Base-by-base conservation (phyloP, 106 monocot genomes). In the Platanthera zijinensis region DNA sequence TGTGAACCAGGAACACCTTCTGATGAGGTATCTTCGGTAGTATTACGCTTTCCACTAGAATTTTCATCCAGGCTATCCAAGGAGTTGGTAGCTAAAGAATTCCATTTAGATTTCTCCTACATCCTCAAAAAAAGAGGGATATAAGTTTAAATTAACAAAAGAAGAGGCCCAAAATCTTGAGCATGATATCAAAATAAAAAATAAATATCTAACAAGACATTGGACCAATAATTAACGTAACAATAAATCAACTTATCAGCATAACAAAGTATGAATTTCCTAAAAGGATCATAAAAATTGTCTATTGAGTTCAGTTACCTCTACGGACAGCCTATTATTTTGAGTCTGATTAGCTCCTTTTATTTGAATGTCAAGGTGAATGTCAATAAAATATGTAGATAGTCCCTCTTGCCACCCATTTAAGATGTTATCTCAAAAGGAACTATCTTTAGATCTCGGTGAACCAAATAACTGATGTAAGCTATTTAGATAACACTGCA, bases 101-200 rank as follows among this genome's bases (percentile, higher is more conserved):
- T 74, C 76, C 73, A 80, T 47, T 64, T 79, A 68, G 92, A 87
- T 74, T 73, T 75, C 71, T 89, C 90, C 93, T 93, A 78, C 21
- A 71, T 61, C 47, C 49, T 15, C 21, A 25, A 69, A 50, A 69
- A 13, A 6, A 53, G 54, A 12, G 28, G 5, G 51, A 18, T 25
- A 39, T 13, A 51, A 51, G 19, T 39, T 12, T 52, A 8, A 25
- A 51, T 19, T 39, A 15, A 50, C 1, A 80, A 51, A 14, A 64
- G 51, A 13, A 13, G 56, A 69, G 30, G 3, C 12, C 10, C 30
- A 69, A 69, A 69, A 69, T 64, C 69, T 45, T 45, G 30, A 45
- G 15, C 63, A 63, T 45, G 69, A 69, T 69, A 46, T 56, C 45
- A 1, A 21, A 69, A 45, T 13, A 69, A 46, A 11, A 32, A 69